Base-by-base conservation (phyloP, 192 early-diverging fungal species). In the Rhizophlyctis rosea region DNA sequence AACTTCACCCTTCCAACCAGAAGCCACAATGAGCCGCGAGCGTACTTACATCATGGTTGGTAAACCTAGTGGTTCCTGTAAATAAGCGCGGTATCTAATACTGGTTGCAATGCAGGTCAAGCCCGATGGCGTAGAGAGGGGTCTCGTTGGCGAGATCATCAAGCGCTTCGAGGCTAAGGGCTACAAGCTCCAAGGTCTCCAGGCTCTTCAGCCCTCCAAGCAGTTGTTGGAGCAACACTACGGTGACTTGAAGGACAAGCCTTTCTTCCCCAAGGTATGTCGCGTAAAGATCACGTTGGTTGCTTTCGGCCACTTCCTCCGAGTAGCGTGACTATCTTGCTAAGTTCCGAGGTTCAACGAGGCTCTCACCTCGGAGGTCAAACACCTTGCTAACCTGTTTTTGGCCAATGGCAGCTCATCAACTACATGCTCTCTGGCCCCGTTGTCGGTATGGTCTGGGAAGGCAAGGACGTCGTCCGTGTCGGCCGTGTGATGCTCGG, bases 371-470 rank as follows among this genome's bases (percentile, higher is more conserved):
- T 48, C 23, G 47, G 23, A 48, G 23, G 18, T 21, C 24, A 28
- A 67, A 21, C 3, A 74, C 64, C 31, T 1, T 65, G 21, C 32
- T 3, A 67, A 14, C 44, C 21, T 56, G 14, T n/a, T n/a, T n/a
- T n/a, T n/a, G n/a, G n/a, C n/a, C n/a, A n/a, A n/a, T n/a, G n/a
- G 53, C 33, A 63, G 60, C 71, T 76, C 34, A 56, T 81, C 54
- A 55, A 65, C 59, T 82, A 86, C 86, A 95, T 95, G 91, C 76
- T 83, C 68, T 91, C 91, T 36, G 94, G 94, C 54, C 94, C 94
- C 67, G 94, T 96, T 62, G 92, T 92, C 59, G 93, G 84, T 73
- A 94, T 96, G 89, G 94, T 96, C 64, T 93, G 90, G 87, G 73
- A 79, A 69, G 94, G 94, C 61, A 92, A 92, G 86, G 84, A 85